Conservation (phyloP, 306 rosid genomes). For the Neltuma alba region DNA sequence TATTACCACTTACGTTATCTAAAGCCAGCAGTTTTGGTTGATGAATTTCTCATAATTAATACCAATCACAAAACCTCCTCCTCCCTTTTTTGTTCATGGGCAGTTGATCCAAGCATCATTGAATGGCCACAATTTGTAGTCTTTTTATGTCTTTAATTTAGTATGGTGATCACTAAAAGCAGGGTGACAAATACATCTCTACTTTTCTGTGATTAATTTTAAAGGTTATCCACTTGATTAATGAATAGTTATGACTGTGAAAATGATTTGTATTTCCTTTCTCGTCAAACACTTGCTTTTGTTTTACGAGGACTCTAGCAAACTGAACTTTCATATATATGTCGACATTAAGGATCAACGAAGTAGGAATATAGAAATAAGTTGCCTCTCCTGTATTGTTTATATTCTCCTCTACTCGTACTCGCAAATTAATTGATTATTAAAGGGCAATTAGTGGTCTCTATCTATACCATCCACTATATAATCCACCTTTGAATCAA, state of each 20-base stretch:
- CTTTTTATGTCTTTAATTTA: background rate
- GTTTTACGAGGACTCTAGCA: too few relatives aligned
- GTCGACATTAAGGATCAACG: too few relatives aligned
- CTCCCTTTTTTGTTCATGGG: slow-evolving; percentile 7
- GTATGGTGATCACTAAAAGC: background rate
- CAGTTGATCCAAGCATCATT: slow-evolving; percentile 2
- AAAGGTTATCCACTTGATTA: background rate
- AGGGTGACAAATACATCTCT: background rate
- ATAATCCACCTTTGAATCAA: background rate
- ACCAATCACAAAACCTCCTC: background rate
- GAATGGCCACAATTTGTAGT: slow-evolving; percentile 8
- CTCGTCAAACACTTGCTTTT: background rate
- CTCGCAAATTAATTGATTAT: slow-evolving; percentile 30
- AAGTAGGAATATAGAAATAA: background rate
- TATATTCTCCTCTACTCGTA: slow-evolving; percentile 30
- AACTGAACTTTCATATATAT: too few relatives aligned
- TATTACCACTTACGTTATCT: background rate
- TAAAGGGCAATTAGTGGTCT: slow-evolving; percentile 28
- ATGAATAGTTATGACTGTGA: background rate
- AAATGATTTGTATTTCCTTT: too few relatives aligned
- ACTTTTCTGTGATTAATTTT: background rate
- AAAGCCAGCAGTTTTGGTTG: slow-evolving; percentile 18
- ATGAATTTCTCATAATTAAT: slow-evolving; percentile 5
- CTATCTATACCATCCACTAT: background rate
- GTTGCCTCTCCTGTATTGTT: background rate